A percentile compares a stretch with the other conserved stretches of the same genome.
Conservation (phyloP, 73 alveolate species). For the Paramecium caudatum region DNA sequence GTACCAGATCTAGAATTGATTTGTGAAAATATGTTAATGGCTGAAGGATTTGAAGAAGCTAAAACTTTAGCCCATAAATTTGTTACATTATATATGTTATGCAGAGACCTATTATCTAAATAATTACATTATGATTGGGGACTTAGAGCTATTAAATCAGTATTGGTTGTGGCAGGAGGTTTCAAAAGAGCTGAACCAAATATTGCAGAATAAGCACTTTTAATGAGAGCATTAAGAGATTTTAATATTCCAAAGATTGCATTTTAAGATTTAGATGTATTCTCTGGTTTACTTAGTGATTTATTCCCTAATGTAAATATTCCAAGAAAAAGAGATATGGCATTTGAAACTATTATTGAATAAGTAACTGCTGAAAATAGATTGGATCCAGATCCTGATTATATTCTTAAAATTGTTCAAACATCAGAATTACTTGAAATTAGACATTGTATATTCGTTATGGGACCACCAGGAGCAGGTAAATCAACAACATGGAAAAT, state of each 20-base stretch:
- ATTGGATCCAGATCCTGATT: conserved; percentile 96
- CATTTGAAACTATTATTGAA: conserved; percentile 94
- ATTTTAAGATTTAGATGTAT: conserved; percentile 98
- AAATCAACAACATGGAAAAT: conserved; percentile 99
- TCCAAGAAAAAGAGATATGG: conserved; percentile 97
- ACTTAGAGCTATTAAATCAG: conserved; percentile 99
- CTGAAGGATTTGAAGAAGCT: conserved; percentile 99
- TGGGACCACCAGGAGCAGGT: conserved; percentile 99
- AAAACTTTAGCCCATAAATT: conserved; percentile 98
- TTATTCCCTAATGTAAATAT: conserved; percentile 98
- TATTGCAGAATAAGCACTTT: conserved; percentile 98
- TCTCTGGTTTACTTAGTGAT: conserved; percentile 98
- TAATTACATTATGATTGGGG: conserved; percentile 99
- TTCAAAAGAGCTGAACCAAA: conserved; percentile 99
- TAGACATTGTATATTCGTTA: conserved; percentile 99
- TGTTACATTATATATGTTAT: conserved; percentile 98
- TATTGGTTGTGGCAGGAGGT: conserved; percentile 99
- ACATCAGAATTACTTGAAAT: conserved; percentile 95
- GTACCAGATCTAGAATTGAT: conserved; percentile 99
- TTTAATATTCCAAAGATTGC: conserved; percentile 99
- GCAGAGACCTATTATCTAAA: conserved; percentile 97
- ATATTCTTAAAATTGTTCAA: conserved; percentile 96
- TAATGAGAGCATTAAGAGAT: conserved; percentile 99
- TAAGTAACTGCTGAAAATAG: conserved; percentile 92
- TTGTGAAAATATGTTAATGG: conserved; percentile 99